These are phyloP conservation scores for Ceratonia siliqua DNA, from an alignment of 306 rosid species.

Conservation along the genomic window DNA sequence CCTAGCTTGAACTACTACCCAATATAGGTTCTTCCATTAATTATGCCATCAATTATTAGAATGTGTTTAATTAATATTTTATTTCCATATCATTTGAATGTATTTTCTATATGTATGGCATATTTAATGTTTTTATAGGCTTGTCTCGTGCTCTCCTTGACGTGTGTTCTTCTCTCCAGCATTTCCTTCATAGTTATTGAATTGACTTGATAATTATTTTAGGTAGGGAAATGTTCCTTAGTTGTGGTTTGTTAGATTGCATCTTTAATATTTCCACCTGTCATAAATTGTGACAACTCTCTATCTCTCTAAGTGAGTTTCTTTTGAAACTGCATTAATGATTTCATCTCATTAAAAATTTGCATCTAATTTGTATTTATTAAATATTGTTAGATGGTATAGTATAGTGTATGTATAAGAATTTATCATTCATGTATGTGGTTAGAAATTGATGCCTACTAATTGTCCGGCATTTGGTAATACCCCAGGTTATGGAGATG, in stretches of 20 bases:
- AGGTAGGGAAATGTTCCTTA: too few relatives aligned
- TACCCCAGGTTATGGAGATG: conserved; percentile 72
- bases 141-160: conserved; percentile 2
- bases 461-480: conserved; percentile 21
- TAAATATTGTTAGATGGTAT: too few relatives aligned
- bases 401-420: too few relatives aligned
- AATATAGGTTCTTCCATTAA: background rate
- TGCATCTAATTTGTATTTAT: too few relatives aligned
- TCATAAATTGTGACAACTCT: too few relatives aligned
- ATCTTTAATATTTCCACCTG: too few relatives aligned
- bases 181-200: background rate
- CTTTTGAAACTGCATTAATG: too few relatives aligned
- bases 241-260: too few relatives aligned
- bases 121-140: background rate
- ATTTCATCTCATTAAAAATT: too few relatives aligned
- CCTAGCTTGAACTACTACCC: conserved; percentile 12
- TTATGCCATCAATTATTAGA: background rate
- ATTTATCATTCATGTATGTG: background rate
- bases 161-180: background rate
- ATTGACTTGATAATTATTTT: conserved; percentile 16
- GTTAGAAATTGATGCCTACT: background rate
- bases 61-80: background rate
- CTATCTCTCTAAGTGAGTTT: too few relatives aligned
- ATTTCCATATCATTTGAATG: background rate
- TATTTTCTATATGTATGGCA: background rate